A percentile compares a stretch with the other conserved stretches of the same genome.
These are phyloP conservation scores for Zygotorulaspora mrakii DNA, from an alignment of 1,139 yeast species.

Conservation along the genomic window DNA sequence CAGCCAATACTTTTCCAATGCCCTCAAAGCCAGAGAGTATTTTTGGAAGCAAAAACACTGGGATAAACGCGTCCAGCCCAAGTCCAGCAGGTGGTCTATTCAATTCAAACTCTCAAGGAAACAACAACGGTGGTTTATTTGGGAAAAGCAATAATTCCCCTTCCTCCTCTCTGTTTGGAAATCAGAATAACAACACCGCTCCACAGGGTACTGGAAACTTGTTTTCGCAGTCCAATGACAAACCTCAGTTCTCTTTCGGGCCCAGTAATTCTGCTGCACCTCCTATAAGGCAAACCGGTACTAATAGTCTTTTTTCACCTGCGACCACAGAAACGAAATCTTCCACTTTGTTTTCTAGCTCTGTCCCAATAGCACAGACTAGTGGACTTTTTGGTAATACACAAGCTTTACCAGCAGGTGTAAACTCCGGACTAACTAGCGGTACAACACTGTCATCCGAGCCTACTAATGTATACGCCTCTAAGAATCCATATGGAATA, in stretches of 20 bases:
- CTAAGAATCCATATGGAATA: slow-evolving; percentile 34
- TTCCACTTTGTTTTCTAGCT: slow-evolving; percentile 12
- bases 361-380: slow-evolving; percentile 5
- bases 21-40: slow-evolving; percentile 28
- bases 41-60: slow-evolving; percentile 22
- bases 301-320: slow-evolving; percentile 4
- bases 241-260: neutral
- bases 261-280: neutral
- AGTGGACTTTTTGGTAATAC: slow-evolving; percentile 21
- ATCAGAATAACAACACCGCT: neutral
- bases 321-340: slow-evolving; percentile 6
- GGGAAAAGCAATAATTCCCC: slow-evolving; percentile 16
- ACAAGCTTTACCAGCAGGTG: slow-evolving; percentile 6
- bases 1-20: slow-evolving; percentile 24
- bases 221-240: neutral
- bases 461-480: slow-evolving; percentile 1
- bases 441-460: too few species aligned
- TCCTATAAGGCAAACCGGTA: slow-evolving; percentile 1
- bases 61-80: slow-evolving; percentile 29
- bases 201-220: neutral
- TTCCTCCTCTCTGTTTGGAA: slow-evolving; percentile 10
- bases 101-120: slow-evolving; percentile 12
- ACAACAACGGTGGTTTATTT: slow-evolving; percentile 17
- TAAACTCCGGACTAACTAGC: too few species aligned
- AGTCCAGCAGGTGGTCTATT: slow-evolving; percentile 26